phyloP scores from a whole-genome alignment of 2,329 filamentous ascomycete genomes.

The Colletotrichum truncatum region DNA sequence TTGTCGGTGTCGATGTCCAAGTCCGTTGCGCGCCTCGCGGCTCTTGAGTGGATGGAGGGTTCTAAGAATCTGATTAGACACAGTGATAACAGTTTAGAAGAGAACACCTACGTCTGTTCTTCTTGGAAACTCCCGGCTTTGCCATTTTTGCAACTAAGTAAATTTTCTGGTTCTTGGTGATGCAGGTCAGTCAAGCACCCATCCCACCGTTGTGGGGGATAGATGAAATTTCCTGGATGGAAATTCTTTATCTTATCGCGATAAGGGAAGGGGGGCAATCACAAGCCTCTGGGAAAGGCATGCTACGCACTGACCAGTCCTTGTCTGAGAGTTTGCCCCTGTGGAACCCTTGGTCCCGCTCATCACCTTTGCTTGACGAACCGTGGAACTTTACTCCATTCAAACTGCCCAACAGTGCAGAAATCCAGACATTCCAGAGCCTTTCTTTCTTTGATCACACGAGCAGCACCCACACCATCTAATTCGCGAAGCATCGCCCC shows the following conservation, averaged over 20 bases:
- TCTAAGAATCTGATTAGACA: slow-evolving; percentile 48
- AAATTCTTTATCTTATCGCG: slow-evolving; percentile 17
- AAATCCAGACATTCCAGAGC: slow-evolving; percentile 8
- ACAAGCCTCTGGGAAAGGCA: slow-evolving; percentile 3
- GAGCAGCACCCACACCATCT: neutral
- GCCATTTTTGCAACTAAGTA: slow-evolving; percentile 29
- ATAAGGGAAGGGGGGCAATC: slow-evolving; percentile 12
- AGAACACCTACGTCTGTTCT: slow-evolving; percentile 37
- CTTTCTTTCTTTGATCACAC: slow-evolving; percentile 20
- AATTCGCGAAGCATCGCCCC: slow-evolving; percentile 22
- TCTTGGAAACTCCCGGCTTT: slow-evolving; percentile 36
- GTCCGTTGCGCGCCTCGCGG: slow-evolving; percentile 76
- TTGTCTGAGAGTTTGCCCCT: slow-evolving; percentile 14
- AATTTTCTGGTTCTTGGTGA: slow-evolving; percentile 11
- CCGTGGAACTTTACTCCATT: neutral
- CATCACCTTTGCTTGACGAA: slow-evolving; percentile 1
- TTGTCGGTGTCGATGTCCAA: slow-evolving; percentile 78
- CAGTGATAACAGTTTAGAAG: accelerated
- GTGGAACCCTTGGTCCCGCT: slow-evolving; percentile 27
- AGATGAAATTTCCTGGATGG: slow-evolving; percentile 27
- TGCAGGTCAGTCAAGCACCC: neutral
- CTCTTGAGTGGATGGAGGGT: slow-evolving; percentile 76
- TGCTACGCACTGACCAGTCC: slow-evolving; percentile 17
- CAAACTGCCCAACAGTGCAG: slow-evolving; percentile 15
- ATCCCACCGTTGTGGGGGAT: slow-evolving; percentile 12